A percentile compares a stretch with the other conserved stretches of the same genome.
Evolutionary conservation across 2,329 filamentous ascomycete species (phyloP).

Genomic region (Tympanopsis confertula): DNA sequence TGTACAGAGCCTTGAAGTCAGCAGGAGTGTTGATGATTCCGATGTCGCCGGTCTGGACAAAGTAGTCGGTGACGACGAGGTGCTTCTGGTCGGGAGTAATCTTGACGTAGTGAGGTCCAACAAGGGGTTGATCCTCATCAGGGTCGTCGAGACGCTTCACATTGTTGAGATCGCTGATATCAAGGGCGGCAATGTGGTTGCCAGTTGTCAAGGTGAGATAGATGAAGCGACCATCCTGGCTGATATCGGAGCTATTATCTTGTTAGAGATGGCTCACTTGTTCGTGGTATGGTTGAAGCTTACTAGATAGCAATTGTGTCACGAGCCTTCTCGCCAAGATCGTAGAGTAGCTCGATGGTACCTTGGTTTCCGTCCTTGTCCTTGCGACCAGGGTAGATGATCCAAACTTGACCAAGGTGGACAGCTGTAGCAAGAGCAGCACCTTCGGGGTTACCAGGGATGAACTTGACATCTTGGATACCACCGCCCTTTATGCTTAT

Average conservation of each 20-base stretch:
- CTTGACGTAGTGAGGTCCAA: slow-evolving; percentile 54
- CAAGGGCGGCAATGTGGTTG: slow-evolving; percentile 49
- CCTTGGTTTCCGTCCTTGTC: slow-evolving; percentile 43
- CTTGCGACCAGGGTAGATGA: slow-evolving; percentile 50
- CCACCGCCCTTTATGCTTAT: slow-evolving; percentile 30
- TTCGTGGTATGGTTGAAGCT: slow-evolving; percentile 4
- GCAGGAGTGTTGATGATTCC: slow-evolving; percentile 47
- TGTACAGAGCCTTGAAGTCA: slow-evolving; percentile 51
- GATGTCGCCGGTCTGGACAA: slow-evolving; percentile 47
- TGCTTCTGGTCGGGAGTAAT: slow-evolving; percentile 53
- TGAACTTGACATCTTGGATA: slow-evolving; percentile 56
- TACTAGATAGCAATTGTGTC: slow-evolving; percentile 45
- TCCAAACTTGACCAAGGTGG: slow-evolving; percentile 47
- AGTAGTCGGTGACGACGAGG: slow-evolving; percentile 53
- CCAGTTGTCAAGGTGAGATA: slow-evolving; percentile 50
- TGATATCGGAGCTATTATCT: slow-evolving; percentile 35
- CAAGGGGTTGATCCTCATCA: slow-evolving; percentile 41
- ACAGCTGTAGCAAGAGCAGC: slow-evolving; percentile 50
- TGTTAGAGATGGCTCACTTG: not conserved
- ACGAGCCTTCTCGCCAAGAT: slow-evolving; percentile 42
- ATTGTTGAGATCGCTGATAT: slow-evolving; percentile 48
- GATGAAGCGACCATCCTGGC: slow-evolving; percentile 41
- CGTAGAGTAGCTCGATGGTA: slow-evolving; percentile 42
- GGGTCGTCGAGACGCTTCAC: slow-evolving; percentile 50
- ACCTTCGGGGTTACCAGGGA: slow-evolving; percentile 43